Base-by-base conservation (phyloP, 306 rosid genomes). In the Cercis canadensis region DNA sequence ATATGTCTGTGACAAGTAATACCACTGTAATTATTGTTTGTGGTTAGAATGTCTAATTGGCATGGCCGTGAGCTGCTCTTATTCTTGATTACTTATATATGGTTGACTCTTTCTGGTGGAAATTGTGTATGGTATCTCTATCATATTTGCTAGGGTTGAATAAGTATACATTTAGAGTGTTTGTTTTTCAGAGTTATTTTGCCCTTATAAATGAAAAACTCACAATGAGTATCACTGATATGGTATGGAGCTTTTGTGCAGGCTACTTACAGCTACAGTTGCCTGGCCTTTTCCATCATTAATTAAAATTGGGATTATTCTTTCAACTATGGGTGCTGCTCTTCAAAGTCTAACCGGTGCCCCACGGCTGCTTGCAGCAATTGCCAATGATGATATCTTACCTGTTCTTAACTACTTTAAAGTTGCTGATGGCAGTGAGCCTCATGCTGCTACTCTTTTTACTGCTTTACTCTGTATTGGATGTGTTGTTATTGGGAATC, bases 271-370 rank as follows among this genome's bases (percentile, higher is more conserved):
- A 3, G 99, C 99, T 74, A 91, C 88, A 21, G 50, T 95, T 70
- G 95, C 99, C 40, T 95, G 99, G 99, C 99, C 99, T 74, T 89
- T 86, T 77, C 99, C 99, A 24, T 93, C 87, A 72, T 71, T 95
- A 77, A 83, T 95, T 80, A 91, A 95, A 73, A 79, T 95, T 65
- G 99, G 99, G 70, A 95, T 95, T 64, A 91, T 95, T 80, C 96
- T 95, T 75, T 95, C 99, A 43, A 95, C 99, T 52, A 77, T 95
- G 74, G 99, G 99, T 79, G 99, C 99, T 82, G 99, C 99, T 59
- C 99, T 95, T 75, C 99, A 95, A 87, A 89, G 97, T 81, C 78
- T 95, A 87, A 95, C 99, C 14, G 99, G 99, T 69, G 99, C 99
- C 73, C 99, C 99, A 0, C 97, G 97, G 72, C 83, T 95, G 71